Base-by-base conservation (phyloP, 2,329 filamentous ascomycete species). In the Rosellinia necatrix region DNA sequence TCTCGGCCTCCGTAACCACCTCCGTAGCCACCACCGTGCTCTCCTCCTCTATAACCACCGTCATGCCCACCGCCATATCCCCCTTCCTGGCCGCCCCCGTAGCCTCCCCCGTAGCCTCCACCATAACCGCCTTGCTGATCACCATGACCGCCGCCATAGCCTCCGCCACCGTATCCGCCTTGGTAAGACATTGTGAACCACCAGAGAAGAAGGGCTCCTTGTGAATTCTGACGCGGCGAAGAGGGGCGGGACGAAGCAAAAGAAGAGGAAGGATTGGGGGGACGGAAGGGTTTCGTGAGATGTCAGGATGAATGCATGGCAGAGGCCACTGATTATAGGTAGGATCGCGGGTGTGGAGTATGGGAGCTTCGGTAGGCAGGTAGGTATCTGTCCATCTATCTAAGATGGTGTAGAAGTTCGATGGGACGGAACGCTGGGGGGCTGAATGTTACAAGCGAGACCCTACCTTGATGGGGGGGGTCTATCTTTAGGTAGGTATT, bases 171-270 rank as follows among this genome's bases (percentile, higher is more conserved):
- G 44, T 59, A 59, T 32, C 53, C 56, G 32, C 56, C 59, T 47
- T 49, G 48, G 35, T 68, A 68, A 10, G 70, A 68, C 70, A 72
- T 72, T n/a, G 34, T 55, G 25, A 40, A 34, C n/a, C n/a, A n/a
- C n/a, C 48, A 17, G 15, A 13, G 30, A 12, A 32, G 25, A 30
- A 4, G 3, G n/a, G 25, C 27, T 25, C 17, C 29, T 35, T 19
- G 30, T 17, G 32, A 34, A 49, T 19, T 12, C 21, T 17, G 22
- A 30, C 17, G 13, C 15, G 24, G 6, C 30, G 27, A 15, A 29
- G 5, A 6, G 13, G n/a, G 21, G 24, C n/a, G 22, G n/a, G 15
- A 42, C 37, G 25, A 42, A 25, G 22, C 2, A 42, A 29, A 29
- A n/a, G 24, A 29, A 32, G 10, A 13, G n/a, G n/a, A 13, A 32